phyloP scores from a whole-genome alignment of 176 grass and related monocot genomes.

The Cymbopogon citratus region DNA sequence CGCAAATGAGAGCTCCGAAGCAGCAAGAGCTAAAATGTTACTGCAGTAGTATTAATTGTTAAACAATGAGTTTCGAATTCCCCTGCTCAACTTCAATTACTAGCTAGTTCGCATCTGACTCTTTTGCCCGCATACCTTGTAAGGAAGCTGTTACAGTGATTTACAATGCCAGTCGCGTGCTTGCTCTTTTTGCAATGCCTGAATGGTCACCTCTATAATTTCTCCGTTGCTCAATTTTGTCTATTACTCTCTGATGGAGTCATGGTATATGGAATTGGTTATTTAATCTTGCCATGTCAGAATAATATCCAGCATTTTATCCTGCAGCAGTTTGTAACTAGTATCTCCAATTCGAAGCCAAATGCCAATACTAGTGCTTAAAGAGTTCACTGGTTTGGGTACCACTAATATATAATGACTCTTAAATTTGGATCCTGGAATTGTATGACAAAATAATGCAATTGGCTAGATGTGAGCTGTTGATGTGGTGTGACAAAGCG shows the following conservation, averaged over 20 bases:
- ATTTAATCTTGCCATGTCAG: too few species aligned
- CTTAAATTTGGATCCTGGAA: background rate
- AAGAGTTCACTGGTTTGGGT: background rate
- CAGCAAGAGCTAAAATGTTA: background rate
- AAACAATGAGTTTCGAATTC: background rate
- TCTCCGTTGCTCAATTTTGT: background rate
- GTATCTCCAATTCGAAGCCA: background rate
- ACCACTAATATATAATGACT: background rate
- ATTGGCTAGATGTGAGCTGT: background rate
- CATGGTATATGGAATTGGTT: background rate
- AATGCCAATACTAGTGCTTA: background rate
- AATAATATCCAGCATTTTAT: background rate
- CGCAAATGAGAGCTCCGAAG: background rate
- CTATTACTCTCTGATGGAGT: background rate
- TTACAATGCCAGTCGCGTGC: background rate
- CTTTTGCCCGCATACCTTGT: background rate
- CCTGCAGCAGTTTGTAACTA: background rate
- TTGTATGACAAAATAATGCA: background rate
- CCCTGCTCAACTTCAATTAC: background rate
- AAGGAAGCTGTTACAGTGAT: background rate
- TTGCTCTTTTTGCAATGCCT: background rate
- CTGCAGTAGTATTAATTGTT: background rate
- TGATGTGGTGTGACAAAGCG: background rate
- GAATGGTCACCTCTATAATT: background rate
- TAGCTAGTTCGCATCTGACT: background rate